Base-by-base conservation (phyloP, 805 yeast genomes). In the Zygoascus ofunaensis region DNA sequence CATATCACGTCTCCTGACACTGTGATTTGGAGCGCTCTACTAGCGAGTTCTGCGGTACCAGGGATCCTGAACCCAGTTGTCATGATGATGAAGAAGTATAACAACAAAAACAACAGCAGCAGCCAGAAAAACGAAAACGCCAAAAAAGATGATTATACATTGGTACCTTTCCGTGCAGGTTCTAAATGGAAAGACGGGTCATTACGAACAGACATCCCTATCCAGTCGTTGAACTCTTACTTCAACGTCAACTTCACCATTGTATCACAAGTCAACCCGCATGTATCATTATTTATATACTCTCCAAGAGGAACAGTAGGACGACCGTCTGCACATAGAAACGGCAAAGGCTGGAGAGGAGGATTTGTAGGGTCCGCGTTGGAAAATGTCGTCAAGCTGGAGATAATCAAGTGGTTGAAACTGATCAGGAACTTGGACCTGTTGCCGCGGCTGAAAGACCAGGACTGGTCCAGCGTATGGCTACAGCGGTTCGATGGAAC, bases 191-290 rank as follows among this genome's bases (percentile, higher is more conserved):
- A 80, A 52, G 94, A 83, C 62, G 92, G 94, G 0, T 78, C 86
- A 12, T 61, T 83, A 48, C 66, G 90, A 45, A 83, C 94, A 0
- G 94, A 83, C 58, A 77, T 83, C 5, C 94, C 94, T 4, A 69
- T 82, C 8, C 82, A 78, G 44, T 79, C 86, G 0, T 66, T 83
- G 49, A 82, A 82, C 63, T 76, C 82, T 5, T 80, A 80, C 61
- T 83, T 79, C 60, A 82, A 84, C 54, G 87, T 80, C 30, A 82
- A 77, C 57, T 84, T 81, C 58, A 72, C 86, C 5, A 70, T 83
- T 34, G 92, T 84, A 17, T 79, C 87, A 17, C 94, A 83, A 63
- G 90, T 83, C 5, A 83, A 84, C 58, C 92, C 94, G 1, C 94
- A 83, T 59, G 80, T 83, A 26, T 73, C 82, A 38, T 65, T 84